Base-by-base conservation (phyloP, 441 rosid genomes). In the Mallotus japonicus region DNA sequence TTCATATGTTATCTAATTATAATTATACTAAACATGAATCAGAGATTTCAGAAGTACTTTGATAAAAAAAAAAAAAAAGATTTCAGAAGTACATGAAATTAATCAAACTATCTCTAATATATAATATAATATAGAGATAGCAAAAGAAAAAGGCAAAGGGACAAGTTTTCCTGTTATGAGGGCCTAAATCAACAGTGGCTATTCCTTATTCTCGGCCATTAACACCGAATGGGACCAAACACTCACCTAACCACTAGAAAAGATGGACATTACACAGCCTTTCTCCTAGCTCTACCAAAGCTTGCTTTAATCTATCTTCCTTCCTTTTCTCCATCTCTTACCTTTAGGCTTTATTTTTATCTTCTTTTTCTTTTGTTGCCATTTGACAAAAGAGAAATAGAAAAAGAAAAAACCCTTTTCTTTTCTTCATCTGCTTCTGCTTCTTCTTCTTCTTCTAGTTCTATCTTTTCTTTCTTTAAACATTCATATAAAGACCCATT, bases 231-330 rank as follows among this genome's bases (percentile, higher is more conserved):
- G 85, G 90, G 83, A 61, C 82, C 85, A 75, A 70, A 49, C 77
- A 71, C 81, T 74, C 56, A 86, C 87, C 86, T 73, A 86, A 81
- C 86, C 80, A 14, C 56, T 17, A 51, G 32, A 62, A 85, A 76
- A 71, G 28, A 51, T 70, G 80, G 82, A 70, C 82, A 71, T 74
- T 6, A 62, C 79, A 46, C 58, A 55, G 24, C 62, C 71, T 60
- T 54, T 17, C 59, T 40, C 14, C 69, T 69, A 65, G 59, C 32
- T 14, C 11, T 67, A 50, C 16, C 12, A 13, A 15, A n/a, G 14
- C 20, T 12, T 8, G 2, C 42, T 28, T 24, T 60, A 12, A 11
- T 59, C 40, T 9, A 3, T 24, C 42, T 76, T 50, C 51, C 24
- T 49, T n/a, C 37, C 59, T 65, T 71, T 51, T 34, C 40, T 34